Conservation (phyloP, 495 filamentous ascomycete species). For the Daldinia concentrica region DNA sequence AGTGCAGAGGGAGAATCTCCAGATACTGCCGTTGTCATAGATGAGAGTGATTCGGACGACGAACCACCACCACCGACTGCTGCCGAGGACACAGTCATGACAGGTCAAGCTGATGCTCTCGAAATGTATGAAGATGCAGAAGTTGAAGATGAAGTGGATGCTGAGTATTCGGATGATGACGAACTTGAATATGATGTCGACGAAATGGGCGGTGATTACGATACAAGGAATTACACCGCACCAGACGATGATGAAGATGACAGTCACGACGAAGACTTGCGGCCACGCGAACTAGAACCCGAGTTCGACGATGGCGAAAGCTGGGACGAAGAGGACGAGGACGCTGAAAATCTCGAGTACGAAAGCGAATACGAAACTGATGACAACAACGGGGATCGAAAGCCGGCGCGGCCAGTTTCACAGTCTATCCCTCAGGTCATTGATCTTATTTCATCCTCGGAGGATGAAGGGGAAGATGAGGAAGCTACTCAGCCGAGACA, state of each 20-base stretch:
- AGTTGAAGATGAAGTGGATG: slow-evolving; percentile 42
- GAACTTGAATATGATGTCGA: slow-evolving; percentile 49
- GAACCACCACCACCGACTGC: slow-evolving; percentile 28
- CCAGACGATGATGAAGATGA: slow-evolving; percentile 52
- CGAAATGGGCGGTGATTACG: slow-evolving; percentile 46
- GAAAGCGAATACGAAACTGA: slow-evolving; percentile 41
- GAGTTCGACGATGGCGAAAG: slow-evolving; percentile 43
- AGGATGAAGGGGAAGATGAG: slow-evolving; percentile 47
- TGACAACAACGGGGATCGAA: slow-evolving; percentile 22
- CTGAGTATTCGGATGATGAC: slow-evolving; percentile 49
- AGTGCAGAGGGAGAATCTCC: slow-evolving; percentile 37
- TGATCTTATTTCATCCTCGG: slow-evolving; percentile 52
- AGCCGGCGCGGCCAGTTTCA: slow-evolving; percentile 7
- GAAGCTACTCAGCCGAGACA: slow-evolving; percentile 15
- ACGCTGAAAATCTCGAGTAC: slow-evolving; percentile 36
- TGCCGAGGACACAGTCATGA: slow-evolving; percentile 34
- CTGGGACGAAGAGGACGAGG: slow-evolving; percentile 46
- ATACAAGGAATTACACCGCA: slow-evolving; percentile 43
- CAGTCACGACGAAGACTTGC: slow-evolving; percentile 48
- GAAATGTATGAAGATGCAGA: slow-evolving; percentile 44
- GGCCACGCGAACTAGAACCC: slow-evolving; percentile 32
- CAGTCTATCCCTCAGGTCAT: slow-evolving; percentile 49
- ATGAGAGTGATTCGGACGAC: slow-evolving; percentile 40
- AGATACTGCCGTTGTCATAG: slow-evolving; percentile 42
- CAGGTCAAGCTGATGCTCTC: slow-evolving; percentile 32